Conservation (phyloP, 140 eudicot species). For the Eryngium alpinum region DNA sequence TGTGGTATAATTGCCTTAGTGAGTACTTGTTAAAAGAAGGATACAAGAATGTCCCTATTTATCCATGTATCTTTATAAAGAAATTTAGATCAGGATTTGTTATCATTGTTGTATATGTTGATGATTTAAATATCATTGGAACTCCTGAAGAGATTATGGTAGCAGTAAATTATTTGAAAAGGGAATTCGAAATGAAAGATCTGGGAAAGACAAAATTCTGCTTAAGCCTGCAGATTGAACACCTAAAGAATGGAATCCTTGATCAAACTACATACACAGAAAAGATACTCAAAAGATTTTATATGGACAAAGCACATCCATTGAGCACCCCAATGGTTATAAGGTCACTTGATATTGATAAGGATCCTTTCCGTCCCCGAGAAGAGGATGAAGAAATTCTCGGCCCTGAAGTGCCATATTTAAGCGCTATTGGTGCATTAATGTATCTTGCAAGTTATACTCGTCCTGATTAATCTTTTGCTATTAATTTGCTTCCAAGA, state of each 20-base stretch:
- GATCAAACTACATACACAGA: no score
- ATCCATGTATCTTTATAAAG: slow-evolving; percentile 17
- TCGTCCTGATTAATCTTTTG: neutral
- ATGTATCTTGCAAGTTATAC: neutral
- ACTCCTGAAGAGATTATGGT: slow-evolving; percentile 5
- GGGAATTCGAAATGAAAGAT: slow-evolving; percentile 18
- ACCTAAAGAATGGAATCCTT: no score
- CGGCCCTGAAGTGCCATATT: no score
- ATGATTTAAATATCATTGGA: slow-evolving; percentile 20
- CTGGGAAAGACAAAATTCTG: no score
- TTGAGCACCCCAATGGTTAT: slow-evolving; percentile 9
- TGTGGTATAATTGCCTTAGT: no score
- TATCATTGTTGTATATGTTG: no score
- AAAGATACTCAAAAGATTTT: no score
- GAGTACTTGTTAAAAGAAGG: no score
- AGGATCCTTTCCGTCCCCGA: neutral
- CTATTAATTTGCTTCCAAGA: neutral
- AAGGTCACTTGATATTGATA: neutral
- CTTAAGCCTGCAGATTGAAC: slow-evolving; percentile 8
- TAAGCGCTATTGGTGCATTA: neutral
- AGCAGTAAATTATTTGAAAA: neutral
- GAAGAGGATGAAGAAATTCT: no score
- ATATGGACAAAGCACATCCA: no score
- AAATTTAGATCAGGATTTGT: slow-evolving; percentile 2
- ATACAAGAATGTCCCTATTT: neutral